Percentiles rank a stretch among this genome's conserved stretches.
Evolutionary conservation across 2,329 filamentous ascomycete genomes (phyloP).

Genomic region (Dothistroma septosporum): DNA sequence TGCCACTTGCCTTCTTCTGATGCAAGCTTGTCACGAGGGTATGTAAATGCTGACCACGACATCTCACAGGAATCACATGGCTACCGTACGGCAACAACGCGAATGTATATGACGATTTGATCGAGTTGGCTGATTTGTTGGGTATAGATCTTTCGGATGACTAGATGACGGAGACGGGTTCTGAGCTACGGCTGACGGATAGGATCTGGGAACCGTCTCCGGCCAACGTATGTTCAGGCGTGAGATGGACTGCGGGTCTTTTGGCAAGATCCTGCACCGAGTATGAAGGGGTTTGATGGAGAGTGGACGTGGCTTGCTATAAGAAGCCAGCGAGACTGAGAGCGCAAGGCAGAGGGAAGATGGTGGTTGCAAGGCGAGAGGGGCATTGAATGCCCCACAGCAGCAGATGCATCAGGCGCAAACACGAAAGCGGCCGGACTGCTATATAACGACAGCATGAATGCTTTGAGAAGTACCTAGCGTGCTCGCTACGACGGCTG

Average conservation of each 20-base stretch:
- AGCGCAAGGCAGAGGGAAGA: background rate
- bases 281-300: background rate
- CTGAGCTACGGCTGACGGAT: conserved; percentile 4
- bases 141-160: conserved; percentile 9
- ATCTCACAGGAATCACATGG: conserved; percentile 1
- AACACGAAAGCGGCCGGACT: background rate
- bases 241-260: background rate
- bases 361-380: background rate
- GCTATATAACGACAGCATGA: background rate
- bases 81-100: conserved; percentile 5
- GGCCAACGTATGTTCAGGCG: background rate
- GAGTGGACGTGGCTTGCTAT: background rate
- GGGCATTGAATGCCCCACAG: background rate
- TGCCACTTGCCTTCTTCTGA: conserved; percentile 24
- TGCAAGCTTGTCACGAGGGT: background rate
- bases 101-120: background rate
- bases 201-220: conserved; percentile 4
- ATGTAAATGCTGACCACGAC: conserved; percentile 2
- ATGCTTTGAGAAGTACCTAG: background rate
- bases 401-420: background rate
- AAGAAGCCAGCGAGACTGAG: background rate
- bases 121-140: conserved; percentile 1
- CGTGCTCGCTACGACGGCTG: background rate
- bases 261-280: background rate
- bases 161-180: conserved; percentile 10